phyloP scores from a whole-genome alignment of 768 basidiomycete genomes.

The Russula emetica region DNA sequence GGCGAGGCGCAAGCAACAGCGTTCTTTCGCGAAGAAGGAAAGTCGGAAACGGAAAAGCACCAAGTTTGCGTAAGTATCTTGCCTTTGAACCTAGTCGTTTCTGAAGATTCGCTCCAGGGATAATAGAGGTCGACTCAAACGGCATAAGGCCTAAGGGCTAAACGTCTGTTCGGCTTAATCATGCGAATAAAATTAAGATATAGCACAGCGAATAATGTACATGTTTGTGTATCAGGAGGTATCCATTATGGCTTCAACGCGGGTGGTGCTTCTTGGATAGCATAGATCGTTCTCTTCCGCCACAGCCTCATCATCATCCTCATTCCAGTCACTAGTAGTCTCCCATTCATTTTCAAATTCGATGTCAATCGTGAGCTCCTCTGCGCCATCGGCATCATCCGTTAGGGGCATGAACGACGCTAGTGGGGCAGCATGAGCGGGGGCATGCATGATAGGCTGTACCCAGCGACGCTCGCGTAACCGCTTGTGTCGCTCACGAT shows the following conservation, averaged over 20 bases:
- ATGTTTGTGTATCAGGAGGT: conserved; percentile 34
- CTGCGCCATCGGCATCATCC: conserved; percentile 48
- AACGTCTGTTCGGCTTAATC: conserved; percentile 1
- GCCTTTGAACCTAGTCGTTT: conserved; percentile 6
- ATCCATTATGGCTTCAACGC: conserved; percentile 42
- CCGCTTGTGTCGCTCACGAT: conserved; percentile 88
- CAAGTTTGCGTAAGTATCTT: conserved; percentile 50
- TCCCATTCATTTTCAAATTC: conserved; percentile 92
- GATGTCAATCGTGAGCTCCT: conserved; percentile 65
- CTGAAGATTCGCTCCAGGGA: conserved; percentile 37
- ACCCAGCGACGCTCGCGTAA: conserved; percentile 89
- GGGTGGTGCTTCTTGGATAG: conserved; percentile 45
- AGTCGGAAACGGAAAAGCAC: conserved; percentile 74
- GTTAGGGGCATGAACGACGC: conserved; percentile 59
- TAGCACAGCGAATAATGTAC: conserved; percentile 16
- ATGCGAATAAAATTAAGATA: conserved; percentile 23
- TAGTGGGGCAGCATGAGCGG: conserved; percentile 42
- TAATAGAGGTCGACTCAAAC: conserved; percentile 46
- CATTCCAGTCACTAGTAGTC: conserved; percentile 86
- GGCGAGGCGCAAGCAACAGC: conserved; percentile 67
- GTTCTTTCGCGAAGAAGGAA: conserved; percentile 76
- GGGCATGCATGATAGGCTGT: conserved; percentile 62
- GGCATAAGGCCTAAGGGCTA: conserved; percentile 41
- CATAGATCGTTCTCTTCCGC: conserved; percentile 67
- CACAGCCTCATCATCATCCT: conserved; percentile 77